Evolutionary conservation across 768 basidiomycete species (phyloP).

Genomic region (Suillus fuscotomentosus): DNA sequence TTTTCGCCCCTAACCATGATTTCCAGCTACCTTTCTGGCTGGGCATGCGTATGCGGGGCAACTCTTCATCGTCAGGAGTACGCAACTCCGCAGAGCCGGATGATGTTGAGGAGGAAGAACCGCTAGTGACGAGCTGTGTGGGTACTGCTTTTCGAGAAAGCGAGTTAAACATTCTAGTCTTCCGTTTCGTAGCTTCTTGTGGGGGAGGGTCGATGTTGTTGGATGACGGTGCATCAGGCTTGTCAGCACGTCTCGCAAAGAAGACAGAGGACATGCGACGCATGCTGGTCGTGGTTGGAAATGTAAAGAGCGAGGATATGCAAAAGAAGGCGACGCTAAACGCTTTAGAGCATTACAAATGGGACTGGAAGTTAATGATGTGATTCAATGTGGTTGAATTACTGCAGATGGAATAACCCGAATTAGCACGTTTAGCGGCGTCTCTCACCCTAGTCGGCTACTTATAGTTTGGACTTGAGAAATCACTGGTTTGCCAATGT

Average conservation of each 20-base stretch:
- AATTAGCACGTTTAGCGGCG: conserved; percentile 10
- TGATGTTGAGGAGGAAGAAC: conserved; percentile 63
- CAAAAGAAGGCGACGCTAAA: conserved; percentile 10
- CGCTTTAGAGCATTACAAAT: conserved; percentile 36
- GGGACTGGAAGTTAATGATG: conserved; percentile 18
- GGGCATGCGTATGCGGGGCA: conserved; percentile 25
- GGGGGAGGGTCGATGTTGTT: conserved; percentile 13
- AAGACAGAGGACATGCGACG: conserved; percentile 66
- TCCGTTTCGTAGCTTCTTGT: conserved; percentile 20
- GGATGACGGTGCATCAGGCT: conserved; percentile 19
- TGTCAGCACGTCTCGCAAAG: conserved; percentile 34
- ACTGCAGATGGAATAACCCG: background rate
- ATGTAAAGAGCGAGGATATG: conserved; percentile 18
- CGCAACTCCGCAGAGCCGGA: conserved; percentile 51
- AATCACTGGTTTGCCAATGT: background rate
- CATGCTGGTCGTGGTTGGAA: conserved; percentile 40
- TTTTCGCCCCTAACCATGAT: conserved; percentile 50
- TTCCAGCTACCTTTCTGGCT: conserved; percentile 52
- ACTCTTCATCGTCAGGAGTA: conserved; percentile 59
- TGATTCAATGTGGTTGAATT: conserved; percentile 1
- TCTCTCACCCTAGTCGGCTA: conserved; percentile 3
- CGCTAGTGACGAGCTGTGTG: conserved; percentile 23
- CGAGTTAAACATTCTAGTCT: conserved; percentile 21
- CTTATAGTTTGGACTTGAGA: conserved; percentile 3
- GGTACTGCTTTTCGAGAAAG: conserved; percentile 27